Evolutionary conservation across 805 yeast species (phyloP).

Genomic region (Metschnikowia bowlesiae): DNA sequence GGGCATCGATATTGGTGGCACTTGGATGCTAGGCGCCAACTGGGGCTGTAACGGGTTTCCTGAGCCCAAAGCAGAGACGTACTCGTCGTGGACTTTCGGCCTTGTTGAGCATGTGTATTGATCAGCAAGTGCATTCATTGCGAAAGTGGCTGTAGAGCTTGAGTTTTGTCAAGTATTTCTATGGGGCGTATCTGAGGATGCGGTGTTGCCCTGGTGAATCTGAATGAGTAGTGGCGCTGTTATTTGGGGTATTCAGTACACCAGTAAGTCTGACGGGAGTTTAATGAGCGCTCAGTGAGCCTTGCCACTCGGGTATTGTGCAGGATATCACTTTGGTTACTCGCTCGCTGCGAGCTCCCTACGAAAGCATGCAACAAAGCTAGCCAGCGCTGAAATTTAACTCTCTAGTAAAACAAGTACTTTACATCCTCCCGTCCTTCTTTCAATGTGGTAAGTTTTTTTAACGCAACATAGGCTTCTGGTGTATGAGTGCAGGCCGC

Average conservation of each 20-base stretch:
- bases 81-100: conserved; percentile 25
- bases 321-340: background rate
- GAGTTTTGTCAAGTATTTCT: background rate
- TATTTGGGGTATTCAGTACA: background rate
- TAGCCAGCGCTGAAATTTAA: too few relatives aligned
- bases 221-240: background rate
- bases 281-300: background rate
- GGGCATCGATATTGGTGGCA: conserved; percentile 86
- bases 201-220: background rate
- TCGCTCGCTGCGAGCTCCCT: too few relatives aligned
- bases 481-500: too few relatives aligned
- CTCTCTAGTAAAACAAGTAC: too few relatives aligned
- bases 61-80: conserved; percentile 23
- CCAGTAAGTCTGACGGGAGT: background rate
- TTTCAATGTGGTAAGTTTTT: too few relatives aligned
- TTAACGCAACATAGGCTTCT: too few relatives aligned
- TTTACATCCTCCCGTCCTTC: too few relatives aligned
- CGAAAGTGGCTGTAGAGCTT: background rate
- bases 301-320: conserved; percentile 8
- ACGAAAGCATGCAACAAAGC: too few relatives aligned
- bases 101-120: conserved; percentile 32
- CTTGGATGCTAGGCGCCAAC: conserved; percentile 57
- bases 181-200: background rate
- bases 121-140: conserved; percentile 38
- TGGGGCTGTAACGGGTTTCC: conserved; percentile 21